Evolutionary conservation across 768 basidiomycete genomes (phyloP).

Genomic region (Fistulinella prunicolor): DNA sequence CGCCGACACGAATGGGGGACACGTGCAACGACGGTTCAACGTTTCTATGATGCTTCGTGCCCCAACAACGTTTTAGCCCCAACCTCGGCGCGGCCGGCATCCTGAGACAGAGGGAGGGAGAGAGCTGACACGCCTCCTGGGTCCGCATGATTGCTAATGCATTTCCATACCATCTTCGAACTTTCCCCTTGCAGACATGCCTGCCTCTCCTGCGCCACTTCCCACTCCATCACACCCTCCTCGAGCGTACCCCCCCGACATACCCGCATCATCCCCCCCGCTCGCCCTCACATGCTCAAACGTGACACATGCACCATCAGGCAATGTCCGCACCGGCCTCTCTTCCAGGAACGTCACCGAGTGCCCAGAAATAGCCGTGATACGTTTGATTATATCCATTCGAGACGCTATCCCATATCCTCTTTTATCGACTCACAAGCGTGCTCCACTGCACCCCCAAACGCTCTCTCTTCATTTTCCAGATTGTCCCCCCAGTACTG

Average conservation of each 20-base stretch:
- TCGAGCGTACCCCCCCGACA: not conserved
- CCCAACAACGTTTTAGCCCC: slow-evolving; percentile 22
- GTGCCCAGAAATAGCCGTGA: slow-evolving; percentile 17
- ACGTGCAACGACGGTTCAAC: too few relatives aligned
- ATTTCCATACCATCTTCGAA: slow-evolving; percentile 12
- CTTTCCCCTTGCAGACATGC: too few relatives aligned
- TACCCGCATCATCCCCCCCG: not conserved
- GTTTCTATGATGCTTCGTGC: slow-evolving; percentile 11
- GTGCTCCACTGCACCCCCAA: not conserved
- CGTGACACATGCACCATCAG: slow-evolving; percentile 13
- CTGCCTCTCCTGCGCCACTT: too few relatives aligned
- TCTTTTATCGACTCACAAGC: slow-evolving; percentile 8
- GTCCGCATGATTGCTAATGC: slow-evolving; percentile 5
- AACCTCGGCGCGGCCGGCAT: slow-evolving; percentile 19
- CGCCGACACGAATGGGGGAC: not conserved
- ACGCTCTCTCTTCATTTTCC: too few relatives aligned
- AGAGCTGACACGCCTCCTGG: too few relatives aligned
- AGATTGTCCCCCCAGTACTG: too few relatives aligned
- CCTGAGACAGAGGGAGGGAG: slow-evolving; percentile 18
- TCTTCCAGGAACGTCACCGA: slow-evolving; percentile 16
- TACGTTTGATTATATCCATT: slow-evolving; percentile 10
- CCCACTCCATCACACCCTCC: not conserved
- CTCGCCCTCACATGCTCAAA: slow-evolving; percentile 10
- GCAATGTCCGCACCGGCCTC: slow-evolving; percentile 12
- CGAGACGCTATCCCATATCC: slow-evolving; percentile 9